Percentiles rank a stretch among this genome's conserved stretches.
phyloP scores from a whole-genome alignment of 768 basidiomycete genomes.

The Phlegmacium glaucopus region DNA sequence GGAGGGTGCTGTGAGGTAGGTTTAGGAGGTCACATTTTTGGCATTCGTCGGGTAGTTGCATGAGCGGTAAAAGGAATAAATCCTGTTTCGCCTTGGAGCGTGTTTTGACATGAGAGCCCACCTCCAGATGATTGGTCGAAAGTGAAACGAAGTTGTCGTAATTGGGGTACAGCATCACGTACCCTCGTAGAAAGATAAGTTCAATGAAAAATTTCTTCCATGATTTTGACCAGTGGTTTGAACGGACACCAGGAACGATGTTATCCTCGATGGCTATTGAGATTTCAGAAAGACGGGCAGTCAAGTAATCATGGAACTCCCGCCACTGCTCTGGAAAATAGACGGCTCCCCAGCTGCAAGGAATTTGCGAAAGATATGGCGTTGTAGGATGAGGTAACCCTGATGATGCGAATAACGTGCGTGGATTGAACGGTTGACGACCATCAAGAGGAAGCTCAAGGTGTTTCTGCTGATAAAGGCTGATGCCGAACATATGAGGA shows the following conservation, averaged over 20 bases:
- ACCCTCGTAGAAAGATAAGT: conserved; percentile 74
- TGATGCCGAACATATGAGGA: conserved; percentile 68
- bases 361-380: conserved; percentile 83
- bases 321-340: conserved; percentile 91
- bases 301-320: conserved; percentile 79
- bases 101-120: conserved; percentile 74
- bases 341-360: conserved; percentile 89
- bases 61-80: conserved; percentile 68
- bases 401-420: conserved; percentile 44
- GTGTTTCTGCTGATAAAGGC: conserved; percentile 84
- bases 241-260: conserved; percentile 74
- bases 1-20: conserved; percentile 51
- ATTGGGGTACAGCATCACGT: conserved; percentile 90
- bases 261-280: conserved; percentile 34
- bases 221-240: conserved; percentile 75
- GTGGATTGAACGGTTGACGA: conserved; percentile 65
- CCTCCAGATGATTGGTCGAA: conserved; percentile 89
- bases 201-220: conserved; percentile 94
- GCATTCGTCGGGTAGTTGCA: conserved; percentile 39
- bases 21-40: conserved; percentile 42
- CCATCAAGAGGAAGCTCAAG: conserved; percentile 70
- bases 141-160: conserved; percentile 66
- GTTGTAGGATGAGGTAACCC: conserved; percentile 42
- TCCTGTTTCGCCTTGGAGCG: conserved; percentile 56
- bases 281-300: conserved; percentile 60